phyloP scores from a whole-genome alignment of 768 basidiomycete species.

The Serendipita sp. region DNA sequence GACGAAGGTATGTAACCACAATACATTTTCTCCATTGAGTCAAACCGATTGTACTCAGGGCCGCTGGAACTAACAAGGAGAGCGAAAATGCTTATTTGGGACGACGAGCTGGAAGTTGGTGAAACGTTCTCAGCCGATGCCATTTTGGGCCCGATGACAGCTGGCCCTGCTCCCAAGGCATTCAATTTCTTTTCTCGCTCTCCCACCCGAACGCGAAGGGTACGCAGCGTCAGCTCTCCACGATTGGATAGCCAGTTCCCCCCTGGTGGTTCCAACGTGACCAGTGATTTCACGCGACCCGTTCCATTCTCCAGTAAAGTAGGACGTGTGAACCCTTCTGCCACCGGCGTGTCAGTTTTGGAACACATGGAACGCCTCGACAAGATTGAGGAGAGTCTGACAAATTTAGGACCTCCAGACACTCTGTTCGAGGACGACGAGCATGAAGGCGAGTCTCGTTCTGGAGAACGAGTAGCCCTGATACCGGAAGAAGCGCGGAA shows the following conservation, averaged over 20 bases:
- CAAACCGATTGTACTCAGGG: slow-evolving; percentile 27
- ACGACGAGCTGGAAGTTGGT: slow-evolving; percentile 62
- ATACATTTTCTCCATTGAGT: not conserved
- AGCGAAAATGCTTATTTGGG: slow-evolving; percentile 66
- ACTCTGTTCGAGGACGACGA: slow-evolving; percentile 9
- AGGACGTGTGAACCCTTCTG: slow-evolving; percentile 67
- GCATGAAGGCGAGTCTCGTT: not conserved
- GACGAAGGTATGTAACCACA: slow-evolving; percentile 46
- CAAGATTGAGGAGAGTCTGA: slow-evolving; percentile 30
- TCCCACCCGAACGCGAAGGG: slow-evolving; percentile 19
- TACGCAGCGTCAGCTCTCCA: slow-evolving; percentile 43
- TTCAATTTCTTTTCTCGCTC: slow-evolving; percentile 32
- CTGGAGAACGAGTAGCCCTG: slow-evolving; percentile 17
- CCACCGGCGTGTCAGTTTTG: slow-evolving; percentile 71
- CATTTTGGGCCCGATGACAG: slow-evolving; percentile 20
- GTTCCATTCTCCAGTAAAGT: slow-evolving; percentile 76
- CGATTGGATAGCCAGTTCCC: slow-evolving; percentile 4
- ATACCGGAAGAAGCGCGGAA: slow-evolving; percentile 22
- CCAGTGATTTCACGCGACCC: slow-evolving; percentile 34
- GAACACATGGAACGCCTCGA: slow-evolving; percentile 77
- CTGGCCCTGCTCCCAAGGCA: slow-evolving; percentile 34
- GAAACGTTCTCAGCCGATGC: slow-evolving; percentile 30
- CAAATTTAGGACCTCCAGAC: slow-evolving; percentile 4
- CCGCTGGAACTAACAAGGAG: slow-evolving; percentile 80
- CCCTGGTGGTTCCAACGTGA: slow-evolving; percentile 19